Evolutionary conservation across 768 basidiomycete species (phyloP).

Genomic region (Omphalotus guepiniiformis): DNA sequence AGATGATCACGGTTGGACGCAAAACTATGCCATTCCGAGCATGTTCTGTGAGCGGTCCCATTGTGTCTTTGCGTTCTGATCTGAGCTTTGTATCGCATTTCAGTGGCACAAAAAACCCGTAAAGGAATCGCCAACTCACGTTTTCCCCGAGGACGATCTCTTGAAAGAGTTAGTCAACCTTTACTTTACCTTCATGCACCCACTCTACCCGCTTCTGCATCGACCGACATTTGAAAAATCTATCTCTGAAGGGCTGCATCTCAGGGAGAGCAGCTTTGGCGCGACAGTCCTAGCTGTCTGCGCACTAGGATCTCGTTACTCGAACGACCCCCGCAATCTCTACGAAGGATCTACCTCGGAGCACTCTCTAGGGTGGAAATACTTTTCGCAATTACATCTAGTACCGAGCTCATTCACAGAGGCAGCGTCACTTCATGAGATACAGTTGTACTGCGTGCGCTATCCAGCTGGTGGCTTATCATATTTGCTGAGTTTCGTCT

Average conservation of each 20-base stretch:
- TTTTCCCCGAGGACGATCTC: constrained; percentile 34
- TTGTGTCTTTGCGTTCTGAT: neutral
- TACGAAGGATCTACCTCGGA: neutral
- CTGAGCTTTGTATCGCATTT: neutral
- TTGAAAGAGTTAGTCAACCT: constrained; percentile 37
- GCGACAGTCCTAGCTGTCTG: constrained; percentile 45
- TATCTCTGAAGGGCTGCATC: constrained; percentile 12
- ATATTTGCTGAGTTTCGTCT: neutral
- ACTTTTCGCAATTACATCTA: constrained; percentile 33
- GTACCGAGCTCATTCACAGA: constrained; percentile 28
- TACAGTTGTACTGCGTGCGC: constrained; percentile 33
- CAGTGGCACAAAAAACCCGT: constrained; percentile 1
- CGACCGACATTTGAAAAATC: constrained; percentile 42
- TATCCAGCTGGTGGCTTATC: constrained; percentile 20
- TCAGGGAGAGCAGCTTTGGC: constrained; percentile 25
- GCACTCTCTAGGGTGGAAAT: constrained; percentile 26
- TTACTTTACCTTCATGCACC: constrained; percentile 42
- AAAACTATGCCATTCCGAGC: neutral
- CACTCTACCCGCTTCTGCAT: constrained; percentile 45
- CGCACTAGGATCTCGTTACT: constrained; percentile 42
- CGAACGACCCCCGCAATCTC: constrained; percentile 41
- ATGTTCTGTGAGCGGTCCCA: neutral
- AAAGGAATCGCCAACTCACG: neutral
- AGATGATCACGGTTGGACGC: neutral
- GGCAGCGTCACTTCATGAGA: constrained; percentile 30